These are phyloP conservation scores for Camelina neglecta DNA, from an alignment of 345 rosid genomes.

Conservation along the genomic window DNA sequence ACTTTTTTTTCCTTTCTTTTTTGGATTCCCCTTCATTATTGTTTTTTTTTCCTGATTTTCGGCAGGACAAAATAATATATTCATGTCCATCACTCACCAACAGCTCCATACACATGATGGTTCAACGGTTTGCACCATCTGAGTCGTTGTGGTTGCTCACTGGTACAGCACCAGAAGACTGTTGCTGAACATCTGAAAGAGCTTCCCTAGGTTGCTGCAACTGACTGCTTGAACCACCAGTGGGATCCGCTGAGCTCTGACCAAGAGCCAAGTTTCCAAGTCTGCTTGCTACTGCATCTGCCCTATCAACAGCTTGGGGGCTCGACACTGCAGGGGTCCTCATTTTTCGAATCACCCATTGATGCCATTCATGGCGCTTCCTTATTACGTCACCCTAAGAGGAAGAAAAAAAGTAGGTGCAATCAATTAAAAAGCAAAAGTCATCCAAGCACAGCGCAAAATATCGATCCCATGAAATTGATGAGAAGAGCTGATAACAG, in stretches of 20 bases:
- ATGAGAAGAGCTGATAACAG: neutral
- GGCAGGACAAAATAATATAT: slow-evolving; percentile 43
- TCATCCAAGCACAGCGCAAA: neutral
- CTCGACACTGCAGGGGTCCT: slow-evolving; percentile 4
- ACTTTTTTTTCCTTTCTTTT: slow-evolving; percentile 11
- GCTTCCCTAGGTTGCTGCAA: slow-evolving; percentile 29
- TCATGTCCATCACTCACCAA: slow-evolving; percentile 37
- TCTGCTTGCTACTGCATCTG: slow-evolving; percentile 28
- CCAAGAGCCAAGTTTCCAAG: slow-evolving; percentile 24
- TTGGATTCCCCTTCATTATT: slow-evolving; percentile 37
- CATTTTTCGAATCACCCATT: slow-evolving; percentile 50
- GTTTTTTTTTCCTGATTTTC: slow-evolving; percentile 30
- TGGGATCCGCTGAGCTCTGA: slow-evolving; percentile 25
- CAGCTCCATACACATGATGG: slow-evolving; percentile 29
- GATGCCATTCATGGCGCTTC: slow-evolving; percentile 68
- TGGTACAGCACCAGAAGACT: slow-evolving; percentile 12
- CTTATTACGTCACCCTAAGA: slow-evolving; percentile 77
- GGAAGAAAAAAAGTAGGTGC: neutral
- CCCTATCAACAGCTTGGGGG: slow-evolving; percentile 28
- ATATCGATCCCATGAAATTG: neutral
- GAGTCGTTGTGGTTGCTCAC: slow-evolving; percentile 26
- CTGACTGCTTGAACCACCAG: slow-evolving; percentile 41
- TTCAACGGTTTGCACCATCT: slow-evolving; percentile 41
- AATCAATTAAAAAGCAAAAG: slow-evolving; percentile 12
- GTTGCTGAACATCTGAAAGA: slow-evolving; percentile 32